Base-by-base conservation (phyloP, 176 grass and related monocot species). In the Aegilops bicornis region DNA sequence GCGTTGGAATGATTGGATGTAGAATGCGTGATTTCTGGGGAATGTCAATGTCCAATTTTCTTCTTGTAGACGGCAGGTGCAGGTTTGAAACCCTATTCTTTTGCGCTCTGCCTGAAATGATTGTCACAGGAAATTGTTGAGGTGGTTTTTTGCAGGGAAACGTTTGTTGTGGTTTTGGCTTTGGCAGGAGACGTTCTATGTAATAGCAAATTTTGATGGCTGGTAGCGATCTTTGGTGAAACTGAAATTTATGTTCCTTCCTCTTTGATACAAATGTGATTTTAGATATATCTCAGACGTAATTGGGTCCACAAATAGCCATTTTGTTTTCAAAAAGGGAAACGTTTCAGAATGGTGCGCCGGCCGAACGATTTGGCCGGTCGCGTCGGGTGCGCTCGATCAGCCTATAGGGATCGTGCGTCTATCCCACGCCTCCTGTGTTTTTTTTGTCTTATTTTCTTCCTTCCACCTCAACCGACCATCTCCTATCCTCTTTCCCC, bases 141-240 rank as follows among this genome's bases (percentile, higher is more conserved):
- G 45, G 29, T 77, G 20, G 14, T 5, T 56, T 56, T 56, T 7
- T 17, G 74, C 74, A 56, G 73, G 14, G 48, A 16, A 56, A 77
- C 71, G 8, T 12, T 56, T 24, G 25, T 32, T 77, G 74, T 77
- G 74, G 47, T 32, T 22, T 77, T 77, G 27, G 27, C 47, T 47
- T 77, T 10, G 54, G 54, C 54, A 8, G 25, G 47, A 77, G 74
- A 77, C 74, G 10, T 77, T 77, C 27, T 77, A 8, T 77, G 47
- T 77, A 77, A 77, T 77, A 77, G 27, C 27, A 77, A 77, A 56
- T 56, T 77, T 77, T 77, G 74, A 77, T 56, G 74, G 74, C 74
- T 56, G 74, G 9, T 22, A 76, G 47, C 30, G 25, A 25, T 74
- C 71, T 74, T 22, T 47, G 6, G 45, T 56, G 27, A 77, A 77